Base-by-base conservation (phyloP, 2,329 filamentous ascomycete species). In the Trichoderma sp. region DNA sequence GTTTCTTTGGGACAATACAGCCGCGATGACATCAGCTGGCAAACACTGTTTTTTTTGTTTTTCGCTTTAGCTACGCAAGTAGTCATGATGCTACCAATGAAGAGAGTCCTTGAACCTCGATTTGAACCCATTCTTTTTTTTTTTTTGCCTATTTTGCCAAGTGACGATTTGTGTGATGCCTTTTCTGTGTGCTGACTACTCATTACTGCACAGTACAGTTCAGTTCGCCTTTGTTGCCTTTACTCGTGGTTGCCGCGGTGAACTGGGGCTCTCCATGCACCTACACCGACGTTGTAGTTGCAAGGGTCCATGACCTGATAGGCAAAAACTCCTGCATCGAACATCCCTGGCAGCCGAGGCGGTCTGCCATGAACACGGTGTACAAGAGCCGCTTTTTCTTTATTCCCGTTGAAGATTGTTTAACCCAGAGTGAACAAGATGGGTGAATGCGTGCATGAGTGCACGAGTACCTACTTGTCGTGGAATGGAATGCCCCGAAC, bases 71-170 rank as follows among this genome's bases (percentile, higher is more conserved):
- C 62, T 68, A 68, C 70, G 64, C 70, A 69, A 69, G 64, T 61
- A 69, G 56, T 69, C 21, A 67, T 67, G 63, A 62, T 72, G 43
- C 28, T 24, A 69, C 62, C 62, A 71, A 71, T 67, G 69, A 71
- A 56, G 69, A 58, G 21, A 57, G 21, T 39, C 30, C 62, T 66
- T 43, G 61, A 34, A 56, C 69, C 60, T 43, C 30, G 21, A 58
- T 68, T 61, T 68, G 32, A 39, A 34, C 4, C 15, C 30, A 43
- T 11, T 21, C 5, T 26, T 26, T 26, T 26, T 26, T 26, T 26
- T 26, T 26, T 30, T 8, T 32, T 15, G 14, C 60, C 34, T 21
- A 36, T 53, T 60, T 53, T 53, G 21, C 28, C n/a, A 39, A 34
- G 39, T 69, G 66, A 51, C 15, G 6, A 61, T 26, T 70, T 66